These are phyloP conservation scores for Phytophthora pini DNA, from an alignment of 352 stramenopile species.

Conservation along the genomic window DNA sequence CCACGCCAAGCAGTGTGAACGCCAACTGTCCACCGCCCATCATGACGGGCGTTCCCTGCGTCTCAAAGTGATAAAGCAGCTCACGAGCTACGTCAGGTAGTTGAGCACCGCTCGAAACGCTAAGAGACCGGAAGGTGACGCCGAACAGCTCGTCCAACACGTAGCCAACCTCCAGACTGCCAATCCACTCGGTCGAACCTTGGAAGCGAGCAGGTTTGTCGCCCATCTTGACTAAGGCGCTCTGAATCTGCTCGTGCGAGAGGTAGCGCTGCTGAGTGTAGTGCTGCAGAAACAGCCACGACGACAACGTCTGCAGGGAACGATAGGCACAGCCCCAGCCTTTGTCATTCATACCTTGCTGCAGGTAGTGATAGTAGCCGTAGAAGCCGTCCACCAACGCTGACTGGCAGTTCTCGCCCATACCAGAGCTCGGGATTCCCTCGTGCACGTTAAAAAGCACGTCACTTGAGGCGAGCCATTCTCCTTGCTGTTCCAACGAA, in stretches of 20 bases:
- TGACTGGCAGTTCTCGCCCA: conserved; percentile 37
- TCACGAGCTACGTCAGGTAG: conserved; percentile 70
- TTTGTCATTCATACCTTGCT: conserved; percentile 84
- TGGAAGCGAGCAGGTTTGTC: conserved; percentile 81
- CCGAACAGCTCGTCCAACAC: conserved; percentile 80
- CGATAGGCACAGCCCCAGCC: conserved; percentile 91
- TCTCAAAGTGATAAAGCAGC: conserved; percentile 78
- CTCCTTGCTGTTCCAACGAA: conserved; percentile 47
- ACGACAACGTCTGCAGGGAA: conserved; percentile 86
- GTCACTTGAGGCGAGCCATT: conserved; percentile 41
- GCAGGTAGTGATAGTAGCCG: conserved; percentile 89
- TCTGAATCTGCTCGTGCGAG: conserved; percentile 79
- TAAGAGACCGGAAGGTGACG: conserved; percentile 77
- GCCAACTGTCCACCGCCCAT: conserved; percentile 84
- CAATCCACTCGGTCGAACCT: conserved; percentile 83
- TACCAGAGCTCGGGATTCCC: conserved; percentile 51
- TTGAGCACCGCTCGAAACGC: conserved; percentile 58
- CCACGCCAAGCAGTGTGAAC: conserved; percentile 84
- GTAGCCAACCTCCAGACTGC: conserved; percentile 85
- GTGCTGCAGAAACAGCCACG: conserved; percentile 78
- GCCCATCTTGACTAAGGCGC: conserved; percentile 77
- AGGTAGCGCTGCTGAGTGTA: conserved; percentile 55
- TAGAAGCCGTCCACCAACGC: conserved; percentile 77
- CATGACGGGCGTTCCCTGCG: conserved; percentile 86
- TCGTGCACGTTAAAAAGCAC: conserved; percentile 80